Percentiles rank a stretch among this genome's conserved stretches.
Conservation (phyloP, 768 basidiomycete genomes). For the Roridomyces roridus region DNA sequence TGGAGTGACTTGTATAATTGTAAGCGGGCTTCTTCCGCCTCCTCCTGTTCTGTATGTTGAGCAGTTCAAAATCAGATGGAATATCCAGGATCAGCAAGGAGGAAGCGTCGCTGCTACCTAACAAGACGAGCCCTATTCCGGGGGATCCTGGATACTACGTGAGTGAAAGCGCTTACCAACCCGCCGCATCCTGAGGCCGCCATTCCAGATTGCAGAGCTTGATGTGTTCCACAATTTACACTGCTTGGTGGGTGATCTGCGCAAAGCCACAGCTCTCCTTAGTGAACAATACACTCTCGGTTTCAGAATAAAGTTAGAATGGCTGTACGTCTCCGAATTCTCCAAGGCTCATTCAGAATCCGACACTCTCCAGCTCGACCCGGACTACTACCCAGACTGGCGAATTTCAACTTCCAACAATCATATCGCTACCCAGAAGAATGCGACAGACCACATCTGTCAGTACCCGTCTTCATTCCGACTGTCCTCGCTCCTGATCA, state of each 20-base stretch:
- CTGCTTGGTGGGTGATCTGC: conserved; percentile 17
- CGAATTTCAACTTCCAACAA: not conserved
- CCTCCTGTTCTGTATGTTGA: not conserved
- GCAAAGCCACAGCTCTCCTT: not conserved
- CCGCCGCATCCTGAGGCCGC: too few species aligned
- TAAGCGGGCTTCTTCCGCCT: not conserved
- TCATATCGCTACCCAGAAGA: not conserved
- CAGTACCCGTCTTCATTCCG: not conserved
- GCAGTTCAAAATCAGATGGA: not conserved
- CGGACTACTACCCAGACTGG: conserved; percentile 15
- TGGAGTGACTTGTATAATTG: conserved; percentile 8
- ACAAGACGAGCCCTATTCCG: conserved; percentile 14
- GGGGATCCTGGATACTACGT: conserved; percentile 22
- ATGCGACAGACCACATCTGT: not conserved
- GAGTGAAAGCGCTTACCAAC: not conserved
- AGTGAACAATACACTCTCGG: not conserved
- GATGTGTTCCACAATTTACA: conserved; percentile 25
- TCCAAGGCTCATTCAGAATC: too few species aligned
- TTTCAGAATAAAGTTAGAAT: not conserved
- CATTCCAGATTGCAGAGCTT: not conserved
- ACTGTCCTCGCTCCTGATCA: not conserved
- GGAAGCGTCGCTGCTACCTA: not conserved
- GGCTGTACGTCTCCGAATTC: not conserved
- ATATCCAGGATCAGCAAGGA: not conserved
- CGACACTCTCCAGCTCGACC: not conserved